These are phyloP conservation scores for Lasiodiplodia sp. DNA, from an alignment of 2,329 filamentous ascomycete species.

Conservation along the genomic window DNA sequence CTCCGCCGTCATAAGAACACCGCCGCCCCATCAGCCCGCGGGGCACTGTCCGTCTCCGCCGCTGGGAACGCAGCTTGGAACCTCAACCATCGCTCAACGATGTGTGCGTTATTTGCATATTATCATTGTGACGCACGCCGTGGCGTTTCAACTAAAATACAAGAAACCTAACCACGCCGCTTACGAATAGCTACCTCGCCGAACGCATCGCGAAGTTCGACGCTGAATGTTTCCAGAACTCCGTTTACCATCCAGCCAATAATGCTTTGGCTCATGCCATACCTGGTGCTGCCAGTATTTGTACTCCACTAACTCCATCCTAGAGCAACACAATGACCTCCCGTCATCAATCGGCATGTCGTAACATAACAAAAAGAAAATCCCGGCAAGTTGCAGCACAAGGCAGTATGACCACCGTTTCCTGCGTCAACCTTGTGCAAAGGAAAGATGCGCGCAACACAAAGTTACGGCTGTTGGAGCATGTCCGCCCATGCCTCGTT, in stretches of 20 bases:
- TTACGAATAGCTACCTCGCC: neutral
- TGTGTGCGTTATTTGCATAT: neutral
- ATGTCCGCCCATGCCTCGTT: neutral
- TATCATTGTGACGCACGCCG: neutral
- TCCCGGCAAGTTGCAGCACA: neutral
- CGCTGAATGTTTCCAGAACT: neutral
- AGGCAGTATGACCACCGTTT: neutral
- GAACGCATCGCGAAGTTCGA: neutral
- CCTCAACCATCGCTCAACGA: neutral
- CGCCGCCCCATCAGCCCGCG: neutral
- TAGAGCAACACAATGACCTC: neutral
- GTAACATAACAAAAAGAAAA: neutral
- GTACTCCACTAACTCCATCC: conserved; percentile 6
- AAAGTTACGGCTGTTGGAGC: neutral
- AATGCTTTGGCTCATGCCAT: neutral
- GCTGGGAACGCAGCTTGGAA: neutral
- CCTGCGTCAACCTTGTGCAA: neutral
- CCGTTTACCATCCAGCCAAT: neutral
- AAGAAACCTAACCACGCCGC: neutral
- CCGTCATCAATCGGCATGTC: neutral
- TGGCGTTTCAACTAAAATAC: neutral
- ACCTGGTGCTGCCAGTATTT: neutral
- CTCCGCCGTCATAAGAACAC: neutral
- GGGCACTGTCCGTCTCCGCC: neutral
- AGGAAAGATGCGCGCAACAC: neutral